Conservation (phyloP, 2,329 filamentous ascomycete genomes). For the Penicillium brasilianum region DNA sequence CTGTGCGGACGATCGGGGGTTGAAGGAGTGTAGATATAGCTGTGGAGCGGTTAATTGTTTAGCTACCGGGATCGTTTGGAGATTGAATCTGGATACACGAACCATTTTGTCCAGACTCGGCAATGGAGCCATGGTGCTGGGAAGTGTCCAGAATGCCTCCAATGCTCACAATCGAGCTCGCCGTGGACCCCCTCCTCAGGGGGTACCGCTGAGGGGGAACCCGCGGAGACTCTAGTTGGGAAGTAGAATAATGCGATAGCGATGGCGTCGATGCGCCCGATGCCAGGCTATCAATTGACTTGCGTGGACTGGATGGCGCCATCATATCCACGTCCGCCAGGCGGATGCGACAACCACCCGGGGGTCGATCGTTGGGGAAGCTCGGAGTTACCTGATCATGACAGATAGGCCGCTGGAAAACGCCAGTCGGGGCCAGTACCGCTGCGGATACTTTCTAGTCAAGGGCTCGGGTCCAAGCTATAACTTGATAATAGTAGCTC, state of each 20-base stretch:
- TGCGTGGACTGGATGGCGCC: conserved; percentile 66
- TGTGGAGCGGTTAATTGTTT: conserved; percentile 40
- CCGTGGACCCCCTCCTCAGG: conserved; percentile 74
- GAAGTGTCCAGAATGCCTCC: conserved; percentile 80
- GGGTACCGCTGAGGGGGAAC: conserved; percentile 42
- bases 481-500: conserved; percentile 5
- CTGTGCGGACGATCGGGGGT: conserved; percentile 85
- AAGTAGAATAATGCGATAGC: conserved; percentile 55
- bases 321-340: conserved; percentile 55
- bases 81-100: background rate
- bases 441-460: background rate
- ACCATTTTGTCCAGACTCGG: conserved; percentile 86
- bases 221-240: conserved; percentile 45
- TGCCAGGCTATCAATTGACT: conserved; percentile 69
- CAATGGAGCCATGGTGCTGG: conserved; percentile 62
- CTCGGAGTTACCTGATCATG: conserved; percentile 43
- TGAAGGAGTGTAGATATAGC: conserved; percentile 94
- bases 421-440: conserved; percentile 1
- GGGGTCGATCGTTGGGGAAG: conserved; percentile 32
- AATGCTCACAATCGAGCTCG: conserved; percentile 86
- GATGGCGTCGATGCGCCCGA: conserved; percentile 58
- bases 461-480: background rate
- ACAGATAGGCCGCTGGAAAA: conserved; percentile 33
- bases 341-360: conserved; percentile 42
- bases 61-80: conserved; percentile 10